Conservation (phyloP, 2,329 filamentous ascomycete species). For the Talaromyces verruculosus region DNA sequence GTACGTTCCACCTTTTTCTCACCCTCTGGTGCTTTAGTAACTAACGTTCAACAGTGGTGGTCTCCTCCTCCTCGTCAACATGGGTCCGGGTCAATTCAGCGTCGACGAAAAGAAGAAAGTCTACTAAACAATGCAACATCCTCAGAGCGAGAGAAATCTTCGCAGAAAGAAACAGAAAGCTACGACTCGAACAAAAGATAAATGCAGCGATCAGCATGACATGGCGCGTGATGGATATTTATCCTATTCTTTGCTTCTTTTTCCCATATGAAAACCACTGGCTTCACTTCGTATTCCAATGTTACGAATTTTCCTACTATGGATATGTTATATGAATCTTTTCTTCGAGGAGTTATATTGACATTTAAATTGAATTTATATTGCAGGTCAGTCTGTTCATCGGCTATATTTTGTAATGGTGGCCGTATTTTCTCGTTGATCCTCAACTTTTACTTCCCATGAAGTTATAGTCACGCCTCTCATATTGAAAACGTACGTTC, state of each 20-base stretch:
- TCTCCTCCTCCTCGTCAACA: conserved; percentile 95
- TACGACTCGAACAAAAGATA: conserved; percentile 5
- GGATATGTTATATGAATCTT: conserved; percentile 8
- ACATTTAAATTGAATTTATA: background rate
- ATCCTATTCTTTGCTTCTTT: background rate
- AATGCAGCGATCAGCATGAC: conserved; percentile 16
- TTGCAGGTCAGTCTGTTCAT: background rate
- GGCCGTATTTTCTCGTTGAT: background rate
- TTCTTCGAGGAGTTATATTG: conserved; percentile 16
- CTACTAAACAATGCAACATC: conserved; percentile 60
- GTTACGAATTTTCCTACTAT: background rate
- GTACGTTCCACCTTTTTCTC: conserved; percentile 46
- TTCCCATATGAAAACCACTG: background rate
- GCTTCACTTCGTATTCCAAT: background rate
- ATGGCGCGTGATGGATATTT: background rate
- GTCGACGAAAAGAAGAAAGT: conserved; percentile 99
- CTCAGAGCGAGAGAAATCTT: background rate
- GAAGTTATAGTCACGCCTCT: conserved; percentile 30
- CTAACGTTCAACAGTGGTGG: conserved; percentile 61
- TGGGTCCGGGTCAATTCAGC: conserved; percentile 94
- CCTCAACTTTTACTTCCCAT: conserved; percentile 26
- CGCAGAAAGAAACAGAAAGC: background rate
- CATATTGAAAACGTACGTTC: conserved; percentile 30
- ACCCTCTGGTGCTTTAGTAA: background rate
- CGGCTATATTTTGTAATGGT: conserved; percentile 12